Percentiles rank a stretch among this genome's conserved stretches.
These are phyloP conservation scores for Botrytis cinerea DNA, from an alignment of 2,329 filamentous ascomycete genomes.

Conservation along the genomic window DNA sequence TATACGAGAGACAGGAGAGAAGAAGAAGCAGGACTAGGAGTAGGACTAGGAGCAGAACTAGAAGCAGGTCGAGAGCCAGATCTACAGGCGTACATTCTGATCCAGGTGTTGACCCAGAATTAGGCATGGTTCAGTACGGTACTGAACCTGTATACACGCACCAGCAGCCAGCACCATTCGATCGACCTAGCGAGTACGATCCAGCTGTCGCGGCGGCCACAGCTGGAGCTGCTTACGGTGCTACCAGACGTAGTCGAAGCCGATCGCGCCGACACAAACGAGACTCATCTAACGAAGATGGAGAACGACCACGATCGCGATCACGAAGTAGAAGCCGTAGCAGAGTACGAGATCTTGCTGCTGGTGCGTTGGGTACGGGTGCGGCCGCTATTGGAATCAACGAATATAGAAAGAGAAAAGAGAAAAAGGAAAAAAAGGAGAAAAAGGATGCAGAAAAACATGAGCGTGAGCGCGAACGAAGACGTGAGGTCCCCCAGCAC, in stretches of 20 bases:
- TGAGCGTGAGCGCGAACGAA: conserved; percentile 39
- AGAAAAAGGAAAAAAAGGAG: conserved; percentile 44
- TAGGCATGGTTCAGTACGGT: conserved; percentile 70
- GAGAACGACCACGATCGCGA: conserved; percentile 32
- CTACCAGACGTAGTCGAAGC: conserved; percentile 33
- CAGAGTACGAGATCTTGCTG: conserved; percentile 56
- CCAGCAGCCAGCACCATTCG: conserved; percentile 38
- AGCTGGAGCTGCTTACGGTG: conserved; percentile 35
- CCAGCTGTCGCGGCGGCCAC: conserved; percentile 33
- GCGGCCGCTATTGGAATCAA: conserved; percentile 65
- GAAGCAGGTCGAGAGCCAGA: conserved; percentile 50
- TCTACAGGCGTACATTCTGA: conserved; percentile 52
- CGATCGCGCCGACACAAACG: conserved; percentile 29
- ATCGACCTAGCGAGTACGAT: conserved; percentile 27
- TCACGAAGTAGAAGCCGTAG: conserved; percentile 46
- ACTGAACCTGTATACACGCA: conserved; percentile 55
- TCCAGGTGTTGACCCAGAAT: conserved; percentile 59
- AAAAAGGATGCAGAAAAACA: conserved; percentile 31
- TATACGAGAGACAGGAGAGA: conserved; percentile 25
- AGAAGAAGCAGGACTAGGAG: conserved; percentile 37
- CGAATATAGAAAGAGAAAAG: conserved; percentile 55
- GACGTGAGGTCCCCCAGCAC: conserved; percentile 42
- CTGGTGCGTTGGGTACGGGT: conserved; percentile 56
- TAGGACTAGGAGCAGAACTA: conserved; percentile 39
- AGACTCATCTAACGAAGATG: conserved; percentile 35